These are phyloP conservation scores for Aspergillus sp. DNA, from an alignment of 2,329 filamentous ascomycete genomes.

Conservation along the genomic window DNA sequence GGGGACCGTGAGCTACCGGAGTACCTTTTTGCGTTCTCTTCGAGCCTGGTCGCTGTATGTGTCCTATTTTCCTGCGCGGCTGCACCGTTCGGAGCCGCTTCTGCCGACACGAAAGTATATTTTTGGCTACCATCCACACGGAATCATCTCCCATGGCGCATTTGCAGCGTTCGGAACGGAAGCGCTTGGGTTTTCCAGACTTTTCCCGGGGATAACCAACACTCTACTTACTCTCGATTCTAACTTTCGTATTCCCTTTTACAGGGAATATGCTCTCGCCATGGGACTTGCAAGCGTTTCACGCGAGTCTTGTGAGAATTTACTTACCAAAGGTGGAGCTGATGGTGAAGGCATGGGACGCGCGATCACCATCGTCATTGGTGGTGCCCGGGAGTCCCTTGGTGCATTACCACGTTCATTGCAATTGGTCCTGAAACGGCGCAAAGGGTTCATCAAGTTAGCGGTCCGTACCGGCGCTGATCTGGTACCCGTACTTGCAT, in stretches of 20 bases:
- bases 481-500: constrained; percentile 81
- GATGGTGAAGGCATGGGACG: constrained; percentile 80
- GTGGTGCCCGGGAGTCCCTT: constrained; percentile 84
- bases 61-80: constrained; percentile 78
- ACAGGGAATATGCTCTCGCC: constrained; percentile 85
- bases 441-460: constrained; percentile 91
- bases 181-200: constrained; percentile 71
- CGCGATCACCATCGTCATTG: constrained; percentile 93
- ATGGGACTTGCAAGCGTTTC: constrained; percentile 85
- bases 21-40: constrained; percentile 62
- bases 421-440: constrained; percentile 68
- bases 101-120: constrained; percentile 84
- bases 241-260: constrained; percentile 89
- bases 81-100: constrained; percentile 77
- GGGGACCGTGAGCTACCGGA: constrained; percentile 66
- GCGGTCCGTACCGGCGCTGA: constrained; percentile 88
- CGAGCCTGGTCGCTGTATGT: constrained; percentile 83
- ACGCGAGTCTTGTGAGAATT: constrained; percentile 82
- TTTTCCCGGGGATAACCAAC: constrained; percentile 94
- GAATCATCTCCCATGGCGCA: constrained; percentile 94
- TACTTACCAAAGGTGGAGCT: constrained; percentile 68
- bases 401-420: constrained; percentile 73
- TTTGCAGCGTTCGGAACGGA: constrained; percentile 89
- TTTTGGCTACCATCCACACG: constrained; percentile 94
- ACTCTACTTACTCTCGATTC: constrained; percentile 87